Conservation (phyloP, 768 basidiomycete species). For the Serendipita sp. region DNA sequence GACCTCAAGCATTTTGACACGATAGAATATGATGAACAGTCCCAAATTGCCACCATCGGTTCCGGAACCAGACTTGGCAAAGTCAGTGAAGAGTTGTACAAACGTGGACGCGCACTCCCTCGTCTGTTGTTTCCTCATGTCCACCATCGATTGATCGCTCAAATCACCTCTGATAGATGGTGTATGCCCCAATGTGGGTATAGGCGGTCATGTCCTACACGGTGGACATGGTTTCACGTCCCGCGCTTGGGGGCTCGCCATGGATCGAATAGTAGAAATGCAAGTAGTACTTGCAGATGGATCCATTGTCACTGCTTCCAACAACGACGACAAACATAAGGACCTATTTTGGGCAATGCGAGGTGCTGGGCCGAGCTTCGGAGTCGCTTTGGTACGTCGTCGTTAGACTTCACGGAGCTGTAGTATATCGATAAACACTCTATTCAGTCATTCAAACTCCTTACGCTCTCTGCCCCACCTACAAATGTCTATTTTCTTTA, state of each 20-base stretch:
- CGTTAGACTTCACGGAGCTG: not conserved
- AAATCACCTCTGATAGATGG: slow-evolving; percentile 15
- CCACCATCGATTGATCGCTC: not conserved
- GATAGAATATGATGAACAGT: not conserved
- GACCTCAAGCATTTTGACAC: not conserved
- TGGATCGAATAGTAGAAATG: slow-evolving; percentile 81
- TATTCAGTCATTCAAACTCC: not conserved
- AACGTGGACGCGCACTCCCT: not conserved
- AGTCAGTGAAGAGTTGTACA: not conserved
- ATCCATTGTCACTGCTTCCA: slow-evolving; percentile 59
- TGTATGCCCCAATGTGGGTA: slow-evolving; percentile 18
- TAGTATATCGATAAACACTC: not conserved
- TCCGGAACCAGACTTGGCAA: not conserved
- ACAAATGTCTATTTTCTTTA: not conserved
- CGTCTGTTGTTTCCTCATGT: slow-evolving; percentile 3
- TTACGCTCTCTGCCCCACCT: not conserved
- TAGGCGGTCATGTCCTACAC: slow-evolving; percentile 14
- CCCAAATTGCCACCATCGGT: not conserved
- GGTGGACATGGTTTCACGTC: slow-evolving; percentile 85
- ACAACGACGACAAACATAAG: slow-evolving; percentile 35
- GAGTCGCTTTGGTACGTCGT: slow-evolving; percentile 43
- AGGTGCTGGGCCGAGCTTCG: slow-evolving; percentile 69
- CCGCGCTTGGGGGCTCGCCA: slow-evolving; percentile 66
- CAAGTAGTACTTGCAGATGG: slow-evolving; percentile 89
- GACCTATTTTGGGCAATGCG: slow-evolving; percentile 70